Evolutionary conservation across 1,284 basidiomycete genomes (phyloP).

Genomic region (Athelia psychrophila): DNA sequence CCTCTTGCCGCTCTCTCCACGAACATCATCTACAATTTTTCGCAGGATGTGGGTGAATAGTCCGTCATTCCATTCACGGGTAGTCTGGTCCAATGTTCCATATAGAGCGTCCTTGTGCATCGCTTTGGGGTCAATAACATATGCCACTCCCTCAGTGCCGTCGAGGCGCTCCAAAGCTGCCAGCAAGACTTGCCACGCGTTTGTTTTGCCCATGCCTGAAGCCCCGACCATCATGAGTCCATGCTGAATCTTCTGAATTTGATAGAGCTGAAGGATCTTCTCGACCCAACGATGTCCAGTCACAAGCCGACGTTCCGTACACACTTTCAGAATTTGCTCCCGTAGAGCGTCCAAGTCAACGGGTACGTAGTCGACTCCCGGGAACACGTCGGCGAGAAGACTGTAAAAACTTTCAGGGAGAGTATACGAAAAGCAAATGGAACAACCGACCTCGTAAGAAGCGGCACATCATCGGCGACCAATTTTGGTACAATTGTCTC

Average conservation of each 20-base stretch:
- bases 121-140: conserved; percentile 99
- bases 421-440: conserved; percentile 3
- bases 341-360: conserved; percentile 87
- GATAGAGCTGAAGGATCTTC: conserved; percentile 97
- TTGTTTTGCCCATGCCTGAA: conserved; percentile 96
- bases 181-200: conserved; percentile 95
- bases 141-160: conserved; percentile 88
- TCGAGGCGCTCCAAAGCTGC: conserved; percentile 91
- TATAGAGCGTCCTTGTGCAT: conserved; percentile 99
- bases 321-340: conserved; percentile 85
- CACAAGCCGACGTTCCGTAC: conserved; percentile 82
- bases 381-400: conserved; percentile 96
- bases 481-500: conserved; percentile 99
- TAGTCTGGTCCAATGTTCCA: conserved; percentile 95
- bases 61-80: conserved; percentile 99
- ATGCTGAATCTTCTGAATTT: conserved; percentile 99
- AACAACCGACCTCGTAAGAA: conserved; percentile 76
- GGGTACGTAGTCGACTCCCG: conserved; percentile 88
- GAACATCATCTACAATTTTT: conserved; percentile 98
- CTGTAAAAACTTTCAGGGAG: conserved; percentile 36
- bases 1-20: conserved; percentile 94
- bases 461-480: conserved; percentile 94
- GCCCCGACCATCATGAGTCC: conserved; percentile 99
- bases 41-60: conserved; percentile 97
- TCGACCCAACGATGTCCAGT: conserved; percentile 89